phyloP scores from a whole-genome alignment of 2,329 filamentous ascomycete genomes.

The Cytospora leucostoma region DNA sequence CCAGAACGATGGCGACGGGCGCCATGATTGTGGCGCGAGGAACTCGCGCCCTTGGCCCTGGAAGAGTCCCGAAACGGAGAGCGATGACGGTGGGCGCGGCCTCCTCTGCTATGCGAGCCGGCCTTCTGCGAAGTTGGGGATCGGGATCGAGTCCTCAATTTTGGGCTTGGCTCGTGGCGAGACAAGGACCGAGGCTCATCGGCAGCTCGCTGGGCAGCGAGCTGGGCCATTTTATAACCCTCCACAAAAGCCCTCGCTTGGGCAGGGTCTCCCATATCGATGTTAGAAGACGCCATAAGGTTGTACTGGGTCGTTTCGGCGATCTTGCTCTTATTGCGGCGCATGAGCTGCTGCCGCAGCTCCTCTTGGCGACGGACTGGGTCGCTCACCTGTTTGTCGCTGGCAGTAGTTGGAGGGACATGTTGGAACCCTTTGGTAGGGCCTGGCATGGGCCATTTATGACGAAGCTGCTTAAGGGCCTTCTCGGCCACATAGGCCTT shows the following conservation, averaged over 20 bases:
- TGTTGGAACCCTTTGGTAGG: background rate
- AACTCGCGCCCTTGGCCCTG: background rate
- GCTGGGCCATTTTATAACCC: slow-evolving; percentile 29
- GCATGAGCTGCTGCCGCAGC: slow-evolving; percentile 15
- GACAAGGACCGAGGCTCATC: background rate
- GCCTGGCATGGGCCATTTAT: slow-evolving; percentile 10
- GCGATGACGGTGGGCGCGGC: slow-evolving; percentile 3
- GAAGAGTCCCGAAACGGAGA: slow-evolving; percentile 4
- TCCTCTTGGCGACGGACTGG: background rate
- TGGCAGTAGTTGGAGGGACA: background rate
- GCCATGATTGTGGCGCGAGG: slow-evolving; percentile 7
- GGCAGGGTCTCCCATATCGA: slow-evolving; percentile 26
- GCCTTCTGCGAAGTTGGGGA: slow-evolving; percentile 1
- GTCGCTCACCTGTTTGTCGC: background rate
- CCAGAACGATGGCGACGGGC: slow-evolving; percentile 9
- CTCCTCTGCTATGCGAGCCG: slow-evolving; percentile 5
- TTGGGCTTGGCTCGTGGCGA: background rate
- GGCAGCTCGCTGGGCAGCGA: slow-evolving; percentile 4
- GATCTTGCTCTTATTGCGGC: slow-evolving; percentile 11
- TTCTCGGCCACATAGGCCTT: slow-evolving; percentile 25
- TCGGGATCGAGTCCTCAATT: slow-evolving; percentile 4
- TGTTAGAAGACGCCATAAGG: background rate
- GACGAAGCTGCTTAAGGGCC: slow-evolving; percentile 20
- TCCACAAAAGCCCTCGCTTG: slow-evolving; percentile 30
- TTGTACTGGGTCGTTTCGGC: background rate